phyloP scores from a whole-genome alignment of 106 monocot genomes.

The Acanthochlamys bracteata region DNA sequence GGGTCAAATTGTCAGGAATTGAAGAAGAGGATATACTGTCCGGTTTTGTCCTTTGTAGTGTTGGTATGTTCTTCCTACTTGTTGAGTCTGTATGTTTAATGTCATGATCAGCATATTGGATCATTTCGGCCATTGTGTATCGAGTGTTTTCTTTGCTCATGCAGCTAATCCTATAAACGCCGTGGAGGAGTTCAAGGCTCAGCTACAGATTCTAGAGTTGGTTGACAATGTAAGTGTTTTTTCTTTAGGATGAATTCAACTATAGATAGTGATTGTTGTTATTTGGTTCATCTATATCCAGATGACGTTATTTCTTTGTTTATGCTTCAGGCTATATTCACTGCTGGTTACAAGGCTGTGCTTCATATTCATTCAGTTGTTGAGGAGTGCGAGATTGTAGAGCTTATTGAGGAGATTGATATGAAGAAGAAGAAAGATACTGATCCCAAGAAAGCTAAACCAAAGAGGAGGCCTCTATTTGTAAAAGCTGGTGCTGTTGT shows the following conservation, averaged over 20 bases:
- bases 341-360: constrained; percentile 93
- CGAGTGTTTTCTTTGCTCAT: neutral
- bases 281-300: neutral
- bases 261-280: neutral
- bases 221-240: constrained; percentile 76
- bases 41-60: constrained; percentile 93
- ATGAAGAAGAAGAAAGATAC: constrained; percentile 65
- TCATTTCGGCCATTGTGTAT: too few species aligned
- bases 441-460: constrained; percentile 84
- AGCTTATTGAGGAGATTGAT: constrained; percentile 89
- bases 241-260: neutral
- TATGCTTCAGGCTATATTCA: constrained; percentile 73
- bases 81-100: neutral
- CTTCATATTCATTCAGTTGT: constrained; percentile 87
- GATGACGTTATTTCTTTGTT: neutral
- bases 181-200: constrained; percentile 73
- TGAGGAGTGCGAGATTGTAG: constrained; percentile 96
- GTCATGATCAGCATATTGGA: neutral
- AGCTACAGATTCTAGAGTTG: constrained; percentile 89
- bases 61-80: constrained; percentile 36
- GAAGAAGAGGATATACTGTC: constrained; percentile 87
- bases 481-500: constrained; percentile 92
- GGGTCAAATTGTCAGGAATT: constrained; percentile 78
- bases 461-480: constrained; percentile 85
- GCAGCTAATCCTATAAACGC: constrained; percentile 65